Evolutionary conservation across 306 rosid genomes (phyloP).

Genomic region (Nissolia schottii): DNA sequence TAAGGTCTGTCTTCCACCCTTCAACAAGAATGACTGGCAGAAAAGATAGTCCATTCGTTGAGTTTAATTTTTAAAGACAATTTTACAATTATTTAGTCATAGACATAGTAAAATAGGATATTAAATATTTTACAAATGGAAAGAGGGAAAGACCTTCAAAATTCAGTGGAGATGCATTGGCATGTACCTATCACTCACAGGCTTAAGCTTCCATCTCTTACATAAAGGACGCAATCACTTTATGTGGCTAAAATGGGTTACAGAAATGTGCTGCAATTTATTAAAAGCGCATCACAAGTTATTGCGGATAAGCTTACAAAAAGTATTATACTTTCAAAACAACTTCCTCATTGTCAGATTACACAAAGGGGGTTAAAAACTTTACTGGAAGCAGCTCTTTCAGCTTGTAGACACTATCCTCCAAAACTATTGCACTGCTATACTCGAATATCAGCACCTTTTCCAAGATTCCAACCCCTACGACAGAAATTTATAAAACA

Average conservation of each 20-base stretch:
- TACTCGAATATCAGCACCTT: neutral
- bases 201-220: neutral
- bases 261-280: conserved; percentile 14
- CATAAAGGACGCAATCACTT: neutral
- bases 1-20: neutral
- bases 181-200: conserved; percentile 7
- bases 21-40: neutral
- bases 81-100: neutral
- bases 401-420: conserved; percentile 19
- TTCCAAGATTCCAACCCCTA: conserved; percentile 22
- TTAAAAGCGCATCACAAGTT: neutral
- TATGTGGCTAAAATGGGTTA: neutral
- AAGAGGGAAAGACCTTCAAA: neutral
- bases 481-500: conserved; percentile 2
- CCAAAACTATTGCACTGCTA: conserved; percentile 17
- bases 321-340: conserved; percentile 17
- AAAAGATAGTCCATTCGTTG: neutral
- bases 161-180: neutral
- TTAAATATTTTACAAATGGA: neutral
- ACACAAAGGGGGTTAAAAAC: conserved; percentile 3
- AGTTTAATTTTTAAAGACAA: neutral
- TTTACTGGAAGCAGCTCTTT: conserved; percentile 3
- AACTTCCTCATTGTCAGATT: neutral
- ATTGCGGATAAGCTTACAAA: neutral
- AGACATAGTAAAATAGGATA: neutral